These are phyloP conservation scores for Acorus gramineus DNA, from an alignment of 106 monocot species.

Conservation along the genomic window DNA sequence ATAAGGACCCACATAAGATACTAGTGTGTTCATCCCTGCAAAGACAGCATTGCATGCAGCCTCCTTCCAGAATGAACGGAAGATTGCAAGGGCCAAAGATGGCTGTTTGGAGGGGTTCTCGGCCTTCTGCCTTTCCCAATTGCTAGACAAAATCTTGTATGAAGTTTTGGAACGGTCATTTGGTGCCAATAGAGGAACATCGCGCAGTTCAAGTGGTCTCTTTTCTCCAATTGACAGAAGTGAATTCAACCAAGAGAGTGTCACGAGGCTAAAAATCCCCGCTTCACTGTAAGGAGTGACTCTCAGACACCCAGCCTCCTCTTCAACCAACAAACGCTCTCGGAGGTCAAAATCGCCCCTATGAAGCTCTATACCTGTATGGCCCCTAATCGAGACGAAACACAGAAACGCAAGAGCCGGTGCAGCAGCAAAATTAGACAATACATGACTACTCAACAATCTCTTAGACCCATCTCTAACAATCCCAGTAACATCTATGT, in stretches of 20 bases:
- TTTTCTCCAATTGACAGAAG: slow-evolving; percentile 55
- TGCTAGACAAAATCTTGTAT: slow-evolving; percentile 58
- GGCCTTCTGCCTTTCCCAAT: slow-evolving; percentile 66
- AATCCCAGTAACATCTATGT: slow-evolving; percentile 26
- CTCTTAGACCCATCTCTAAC: slow-evolving; percentile 6
- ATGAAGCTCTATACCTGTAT: slow-evolving; percentile 31
- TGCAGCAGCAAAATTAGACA: slow-evolving; percentile 39
- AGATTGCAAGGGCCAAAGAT: slow-evolving; percentile 54
- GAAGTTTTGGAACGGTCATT: slow-evolving; percentile 80
- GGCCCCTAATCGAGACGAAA: slow-evolving; percentile 32
- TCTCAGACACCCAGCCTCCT: slow-evolving; percentile 52
- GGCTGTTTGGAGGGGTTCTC: slow-evolving; percentile 35
- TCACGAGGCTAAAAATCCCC: slow-evolving; percentile 46
- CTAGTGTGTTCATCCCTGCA: slow-evolving; percentile 67
- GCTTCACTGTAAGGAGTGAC: slow-evolving; percentile 81
- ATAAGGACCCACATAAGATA: slow-evolving; percentile 84
- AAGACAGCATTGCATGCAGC: slow-evolving; percentile 62
- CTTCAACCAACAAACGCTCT: slow-evolving; percentile 44
- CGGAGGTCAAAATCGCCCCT: slow-evolving; percentile 19
- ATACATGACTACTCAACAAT: slow-evolving; percentile 21
- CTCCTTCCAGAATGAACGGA: slow-evolving; percentile 72
- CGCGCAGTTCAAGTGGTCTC: slow-evolving; percentile 80
- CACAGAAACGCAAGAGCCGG: slow-evolving; percentile 58
- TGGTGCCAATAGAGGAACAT: slow-evolving; percentile 58
- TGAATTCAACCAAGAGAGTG: slow-evolving; percentile 67